phyloP scores from a whole-genome alignment of 2,329 filamentous ascomycete species.

The Dothistroma pini region DNA sequence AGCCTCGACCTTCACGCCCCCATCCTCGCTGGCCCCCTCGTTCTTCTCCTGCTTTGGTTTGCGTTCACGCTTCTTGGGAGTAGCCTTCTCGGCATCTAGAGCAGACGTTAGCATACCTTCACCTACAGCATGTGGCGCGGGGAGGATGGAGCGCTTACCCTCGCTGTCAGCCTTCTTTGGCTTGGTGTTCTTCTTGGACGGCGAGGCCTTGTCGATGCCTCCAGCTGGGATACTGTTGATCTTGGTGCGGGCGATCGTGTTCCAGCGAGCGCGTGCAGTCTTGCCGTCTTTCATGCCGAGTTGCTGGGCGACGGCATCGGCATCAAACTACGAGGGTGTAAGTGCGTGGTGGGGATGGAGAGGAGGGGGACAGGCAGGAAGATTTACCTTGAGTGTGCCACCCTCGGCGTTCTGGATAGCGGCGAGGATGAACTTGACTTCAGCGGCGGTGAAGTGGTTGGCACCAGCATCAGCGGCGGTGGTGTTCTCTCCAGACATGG shows the following conservation, averaged over 20 bases:
- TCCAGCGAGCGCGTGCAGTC: slow-evolving; percentile 4
- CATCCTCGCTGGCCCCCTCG: not conserved
- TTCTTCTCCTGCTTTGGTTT: not conserved
- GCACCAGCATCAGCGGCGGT: not conserved
- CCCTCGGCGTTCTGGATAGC: slow-evolving; percentile 4
- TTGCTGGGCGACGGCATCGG: slow-evolving; percentile 1
- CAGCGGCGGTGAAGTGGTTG: slow-evolving; percentile 2
- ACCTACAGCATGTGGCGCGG: not conserved
- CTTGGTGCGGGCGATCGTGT: slow-evolving; percentile 5
- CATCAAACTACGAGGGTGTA: not conserved
- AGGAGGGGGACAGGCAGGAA: not conserved
- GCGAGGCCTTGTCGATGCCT: not conserved
- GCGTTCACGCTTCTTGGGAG: not conserved
- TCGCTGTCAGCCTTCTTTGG: not conserved
- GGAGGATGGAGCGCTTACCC: not conserved
- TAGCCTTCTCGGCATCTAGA: not conserved
- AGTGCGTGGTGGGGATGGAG: not conserved
- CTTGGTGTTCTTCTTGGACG: not conserved
- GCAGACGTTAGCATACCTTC: not conserved
- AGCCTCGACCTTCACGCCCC: not conserved
- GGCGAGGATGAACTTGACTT: slow-evolving; percentile 5
- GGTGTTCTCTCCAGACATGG: not conserved
- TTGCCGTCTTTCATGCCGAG: slow-evolving; percentile 3
- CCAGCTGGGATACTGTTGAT: not conserved
- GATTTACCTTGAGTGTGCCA: slow-evolving; percentile 2